Evolutionary conservation across 106 monocot genomes (phyloP).

Genomic region (Platanthera zijinensis): DNA sequence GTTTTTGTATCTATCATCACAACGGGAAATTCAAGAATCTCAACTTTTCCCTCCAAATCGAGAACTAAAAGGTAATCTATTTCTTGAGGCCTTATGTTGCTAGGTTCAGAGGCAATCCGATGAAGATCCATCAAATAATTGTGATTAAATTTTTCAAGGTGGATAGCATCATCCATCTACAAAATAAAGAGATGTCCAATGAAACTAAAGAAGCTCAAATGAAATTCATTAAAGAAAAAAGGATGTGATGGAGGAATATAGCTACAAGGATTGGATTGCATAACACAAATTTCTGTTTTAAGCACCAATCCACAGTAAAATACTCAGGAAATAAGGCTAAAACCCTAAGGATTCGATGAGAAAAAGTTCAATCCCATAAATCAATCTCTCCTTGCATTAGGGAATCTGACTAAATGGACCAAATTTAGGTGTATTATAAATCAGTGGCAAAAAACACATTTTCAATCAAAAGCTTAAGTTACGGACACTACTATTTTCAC

Average conservation of each 20-base stretch:
- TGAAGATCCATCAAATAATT: slow-evolving; percentile 50
- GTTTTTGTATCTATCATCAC: slow-evolving; percentile 75
- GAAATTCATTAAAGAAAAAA: neutral
- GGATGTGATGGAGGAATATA: neutral
- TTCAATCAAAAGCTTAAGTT: neutral
- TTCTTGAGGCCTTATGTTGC: slow-evolving; percentile 32
- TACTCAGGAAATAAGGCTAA: neutral
- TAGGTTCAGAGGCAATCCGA: slow-evolving; percentile 15
- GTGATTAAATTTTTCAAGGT: slow-evolving; percentile 88
- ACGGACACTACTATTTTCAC: neutral
- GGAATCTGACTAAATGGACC: neutral
- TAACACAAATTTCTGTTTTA: neutral
- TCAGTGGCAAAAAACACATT: neutral
- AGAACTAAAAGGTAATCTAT: slow-evolving; percentile 76
- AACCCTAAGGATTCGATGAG: neutral
- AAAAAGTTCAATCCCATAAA: no score
- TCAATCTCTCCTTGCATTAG: neutral
- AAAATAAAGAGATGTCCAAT: neutral
- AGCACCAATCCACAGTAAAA: neutral
- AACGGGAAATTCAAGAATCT: slow-evolving; percentile 98
- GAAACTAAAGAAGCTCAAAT: neutral
- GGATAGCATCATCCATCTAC: slow-evolving; percentile 68
- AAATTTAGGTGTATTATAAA: neutral
- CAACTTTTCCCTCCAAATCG: slow-evolving; percentile 93
- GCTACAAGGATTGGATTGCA: neutral